A percentile compares a stretch with the other conserved stretches of the same genome.
phyloP scores from a whole-genome alignment of 2,329 filamentous ascomycete genomes.

The Colletotrichum sidae region DNA sequence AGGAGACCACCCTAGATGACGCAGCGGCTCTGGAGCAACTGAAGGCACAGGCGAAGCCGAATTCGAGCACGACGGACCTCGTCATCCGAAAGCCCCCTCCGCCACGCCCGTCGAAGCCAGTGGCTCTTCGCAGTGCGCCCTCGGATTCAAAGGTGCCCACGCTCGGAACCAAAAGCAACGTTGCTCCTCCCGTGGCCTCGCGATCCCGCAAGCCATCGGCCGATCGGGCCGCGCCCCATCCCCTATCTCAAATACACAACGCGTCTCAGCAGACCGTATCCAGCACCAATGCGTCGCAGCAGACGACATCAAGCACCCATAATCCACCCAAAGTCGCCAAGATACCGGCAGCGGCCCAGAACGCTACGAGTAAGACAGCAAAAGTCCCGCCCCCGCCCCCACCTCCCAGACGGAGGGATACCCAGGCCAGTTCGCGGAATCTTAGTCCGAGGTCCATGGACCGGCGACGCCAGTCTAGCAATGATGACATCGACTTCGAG shows the following conservation, averaged over 20 bases:
- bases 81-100: slow-evolving; percentile 42
- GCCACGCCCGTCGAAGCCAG: slow-evolving; percentile 69
- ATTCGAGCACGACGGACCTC: slow-evolving; percentile 44
- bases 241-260: slow-evolving; percentile 55
- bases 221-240: slow-evolving; percentile 47
- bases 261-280: slow-evolving; percentile 48
- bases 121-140: slow-evolving; percentile 61
- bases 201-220: slow-evolving; percentile 49
- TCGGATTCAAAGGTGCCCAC: slow-evolving; percentile 43
- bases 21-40: slow-evolving; percentile 47
- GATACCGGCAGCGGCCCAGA: slow-evolving; percentile 18
- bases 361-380: slow-evolving; percentile 28
- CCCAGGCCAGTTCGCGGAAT: slow-evolving; percentile 48
- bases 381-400: slow-evolving; percentile 55
- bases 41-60: slow-evolving; percentile 39
- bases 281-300: slow-evolving; percentile 47
- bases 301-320: slow-evolving; percentile 42
- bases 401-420: slow-evolving; percentile 59
- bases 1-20: slow-evolving; percentile 49
- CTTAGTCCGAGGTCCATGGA: slow-evolving; percentile 47
- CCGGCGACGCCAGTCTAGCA: slow-evolving; percentile 47
- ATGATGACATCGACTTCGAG: slow-evolving; percentile 57
- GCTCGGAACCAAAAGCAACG: slow-evolving; percentile 8
- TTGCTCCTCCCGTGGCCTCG: slow-evolving; percentile 46
- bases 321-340: slow-evolving; percentile 26